Conservation (phyloP, 2,329 filamentous ascomycete genomes). For the Ophiostoma perfectum region DNA sequence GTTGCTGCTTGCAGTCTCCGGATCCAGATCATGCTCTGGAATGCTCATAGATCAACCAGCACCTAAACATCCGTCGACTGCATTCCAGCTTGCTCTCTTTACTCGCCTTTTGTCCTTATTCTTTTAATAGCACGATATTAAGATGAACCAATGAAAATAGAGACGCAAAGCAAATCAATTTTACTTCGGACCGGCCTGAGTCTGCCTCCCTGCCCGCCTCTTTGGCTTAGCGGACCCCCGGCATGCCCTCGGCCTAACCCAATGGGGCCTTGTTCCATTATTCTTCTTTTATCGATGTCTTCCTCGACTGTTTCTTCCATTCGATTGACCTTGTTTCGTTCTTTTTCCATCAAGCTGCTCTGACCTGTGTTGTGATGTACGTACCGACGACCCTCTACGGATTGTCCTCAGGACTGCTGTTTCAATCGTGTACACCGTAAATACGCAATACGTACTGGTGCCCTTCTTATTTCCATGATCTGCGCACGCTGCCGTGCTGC, state of each 20-base stretch:
- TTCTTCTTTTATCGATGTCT: background rate
- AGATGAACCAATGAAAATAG: no score
- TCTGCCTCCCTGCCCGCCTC: background rate
- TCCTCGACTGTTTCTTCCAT: background rate
- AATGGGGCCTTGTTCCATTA: background rate
- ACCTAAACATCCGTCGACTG: background rate
- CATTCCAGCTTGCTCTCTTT: background rate
- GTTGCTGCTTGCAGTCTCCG: background rate
- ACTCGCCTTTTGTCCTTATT: background rate
- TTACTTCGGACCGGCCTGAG: background rate
- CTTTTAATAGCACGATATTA: background rate
- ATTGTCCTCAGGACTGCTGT: background rate
- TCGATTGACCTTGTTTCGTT: background rate
- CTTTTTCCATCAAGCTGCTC: background rate
- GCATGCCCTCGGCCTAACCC: slow-evolving; percentile 12
- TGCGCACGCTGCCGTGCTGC: slow-evolving; percentile 14
- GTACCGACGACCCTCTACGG: no score
- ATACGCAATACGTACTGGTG: no score
- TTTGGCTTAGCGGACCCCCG: slow-evolving; percentile 12
- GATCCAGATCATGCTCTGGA: background rate
- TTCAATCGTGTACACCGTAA: background rate
- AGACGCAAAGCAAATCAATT: no score
- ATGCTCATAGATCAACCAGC: background rate
- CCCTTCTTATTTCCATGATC: background rate
- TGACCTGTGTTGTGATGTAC: background rate